A percentile compares a stretch with the other conserved stretches of the same genome.
Evolutionary conservation across 495 filamentous ascomycete genomes (phyloP).

Genomic region (Aeminium ludgeri): DNA sequence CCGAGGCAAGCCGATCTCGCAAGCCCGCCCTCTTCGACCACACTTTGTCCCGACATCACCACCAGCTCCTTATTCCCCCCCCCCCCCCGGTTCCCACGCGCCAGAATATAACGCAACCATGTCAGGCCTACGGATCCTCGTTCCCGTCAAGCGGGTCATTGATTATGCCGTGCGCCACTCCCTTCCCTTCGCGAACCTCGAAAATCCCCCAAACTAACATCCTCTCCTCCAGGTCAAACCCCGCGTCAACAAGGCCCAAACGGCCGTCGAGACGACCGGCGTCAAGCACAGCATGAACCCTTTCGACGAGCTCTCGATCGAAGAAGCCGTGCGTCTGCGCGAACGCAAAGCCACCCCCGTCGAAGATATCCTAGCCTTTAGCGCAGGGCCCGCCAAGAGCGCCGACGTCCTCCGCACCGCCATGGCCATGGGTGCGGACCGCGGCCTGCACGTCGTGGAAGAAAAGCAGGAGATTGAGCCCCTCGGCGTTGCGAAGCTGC

Average conservation of each 20-base stretch:
- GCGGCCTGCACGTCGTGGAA: constrained; percentile 66
- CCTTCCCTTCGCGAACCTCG: not conserved
- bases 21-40: too few species aligned
- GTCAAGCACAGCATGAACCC: constrained; percentile 98
- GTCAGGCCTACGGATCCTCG: constrained; percentile 79
- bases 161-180: constrained; percentile 97
- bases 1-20: too few species aligned
- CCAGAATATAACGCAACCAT: too few species aligned
- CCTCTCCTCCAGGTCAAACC: constrained; percentile 72
- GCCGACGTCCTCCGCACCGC: constrained; percentile 80
- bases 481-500: constrained; percentile 74
- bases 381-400: constrained; percentile 72
- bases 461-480: constrained; percentile 64
- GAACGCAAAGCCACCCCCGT: constrained; percentile 51
- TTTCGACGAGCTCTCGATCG: constrained; percentile 95
- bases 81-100: too few species aligned
- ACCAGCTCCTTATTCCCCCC: too few species aligned
- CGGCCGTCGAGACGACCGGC: constrained; percentile 74
- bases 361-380: constrained; percentile 76
- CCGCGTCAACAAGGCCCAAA: constrained; percentile 89
- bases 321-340: constrained; percentile 85
- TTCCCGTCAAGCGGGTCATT: constrained; percentile 94
- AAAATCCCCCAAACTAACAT: constrained; percentile 1
- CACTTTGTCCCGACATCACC: too few species aligned
- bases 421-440: constrained; percentile 97